Evolutionary conservation across 495 filamentous ascomycete species (phyloP), one percentile per base, ranked within the genome.

Genomic region (Entonaema liquescens): DNA sequence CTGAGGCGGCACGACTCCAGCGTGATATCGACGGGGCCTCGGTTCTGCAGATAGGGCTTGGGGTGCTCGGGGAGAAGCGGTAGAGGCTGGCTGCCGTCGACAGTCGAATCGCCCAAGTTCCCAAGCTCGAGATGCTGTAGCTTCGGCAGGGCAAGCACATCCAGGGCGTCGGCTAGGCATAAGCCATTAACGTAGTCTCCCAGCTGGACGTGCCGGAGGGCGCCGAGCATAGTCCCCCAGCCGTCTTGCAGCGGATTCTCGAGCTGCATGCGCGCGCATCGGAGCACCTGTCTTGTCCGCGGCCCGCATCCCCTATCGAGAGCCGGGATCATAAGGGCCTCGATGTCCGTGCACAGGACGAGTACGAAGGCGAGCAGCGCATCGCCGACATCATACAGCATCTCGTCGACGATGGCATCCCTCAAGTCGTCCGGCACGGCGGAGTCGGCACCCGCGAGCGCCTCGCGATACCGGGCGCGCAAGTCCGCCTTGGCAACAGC

Each of bases 1-100:
- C 56, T 59, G 5, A 59, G 56, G n/a, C 56, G 56, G 56, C 56
- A 59, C 35, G 56, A 59, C 21, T 59, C 56, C 11, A 59, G 56
- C 15, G 56, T 59, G 3, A 59, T 12, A 13, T 59, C 56, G 7
- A 59, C 21, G 15, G 35, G 56, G 13, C 35, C 35, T n/a, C 23
- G 35, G 23, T 19, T 31, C 21, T 15, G 35, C 1, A 38, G 35
- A 3, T 17, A 31, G n/a, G 25, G 19, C 9, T 15, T 25, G 7
- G 21, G 12, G 12, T 2, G 23, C 3, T 23, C 4, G 23, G 36
- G 15, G 56, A 25, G 3, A 17, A 36, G 15, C 9, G 49, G 50
- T 23, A 25, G 12, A 8, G 60, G 50, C 40, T 40, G 49, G 47
- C 7, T 44, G 23, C 21, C 23, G 33, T 21, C 40, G 50, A 42